Conservation (phyloP, 129 eudicot species). For the Kitagawia praeruptora region DNA sequence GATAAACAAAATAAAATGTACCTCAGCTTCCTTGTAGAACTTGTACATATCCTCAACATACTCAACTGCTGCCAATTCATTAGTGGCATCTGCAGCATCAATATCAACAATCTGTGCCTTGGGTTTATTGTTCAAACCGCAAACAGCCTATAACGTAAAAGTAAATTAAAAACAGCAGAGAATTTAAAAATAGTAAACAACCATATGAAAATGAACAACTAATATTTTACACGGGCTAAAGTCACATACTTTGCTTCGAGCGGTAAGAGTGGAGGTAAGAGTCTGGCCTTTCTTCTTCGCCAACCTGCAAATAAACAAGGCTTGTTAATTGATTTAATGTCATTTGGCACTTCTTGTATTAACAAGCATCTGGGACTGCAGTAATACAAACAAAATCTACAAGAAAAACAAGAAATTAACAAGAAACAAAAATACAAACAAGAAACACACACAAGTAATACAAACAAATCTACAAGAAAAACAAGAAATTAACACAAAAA, state of each 20-base stretch:
- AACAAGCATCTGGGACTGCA: no score
- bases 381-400: no score
- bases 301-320: no score
- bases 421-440: no score
- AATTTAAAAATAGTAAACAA: no score
- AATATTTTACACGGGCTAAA: background rate
- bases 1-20: constrained; percentile 1
- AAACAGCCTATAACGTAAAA: constrained; percentile 38
- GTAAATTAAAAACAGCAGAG: background rate
- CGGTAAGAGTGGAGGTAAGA: constrained; percentile 69
- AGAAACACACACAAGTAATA: no score
- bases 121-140: constrained; percentile 51
- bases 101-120: constrained; percentile 53
- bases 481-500: no score
- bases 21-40: constrained; percentile 77
- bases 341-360: no score
- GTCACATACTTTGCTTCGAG: constrained; percentile 63
- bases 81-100: constrained; percentile 63
- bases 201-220: background rate
- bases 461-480: no score
- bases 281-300: constrained; percentile 55
- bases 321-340: no score
- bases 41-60: constrained; percentile 79
- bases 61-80: constrained; percentile 73
- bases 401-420: no score